These are phyloP conservation scores for Leccinum aurantiacum DNA, from an alignment of 768 basidiomycete species.

Conservation along the genomic window DNA sequence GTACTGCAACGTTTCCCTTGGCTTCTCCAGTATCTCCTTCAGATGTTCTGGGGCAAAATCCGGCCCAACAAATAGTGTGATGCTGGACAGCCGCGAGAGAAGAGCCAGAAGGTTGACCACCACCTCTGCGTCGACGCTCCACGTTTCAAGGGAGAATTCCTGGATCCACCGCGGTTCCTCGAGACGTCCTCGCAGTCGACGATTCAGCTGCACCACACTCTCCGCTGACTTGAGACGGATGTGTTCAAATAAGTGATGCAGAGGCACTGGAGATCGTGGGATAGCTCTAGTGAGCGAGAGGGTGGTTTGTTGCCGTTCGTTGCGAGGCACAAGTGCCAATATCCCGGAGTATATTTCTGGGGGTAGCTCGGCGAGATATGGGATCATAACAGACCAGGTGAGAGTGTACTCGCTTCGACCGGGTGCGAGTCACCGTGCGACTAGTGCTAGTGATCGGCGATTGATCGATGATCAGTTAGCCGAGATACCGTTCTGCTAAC, in stretches of 20 bases:
- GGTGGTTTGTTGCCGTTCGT: constrained; percentile 50
- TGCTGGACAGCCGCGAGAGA: constrained; percentile 47
- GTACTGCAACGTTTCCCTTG: constrained; percentile 45
- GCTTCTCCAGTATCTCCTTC: constrained; percentile 60
- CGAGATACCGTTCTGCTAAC: no score
- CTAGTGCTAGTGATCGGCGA: no score
- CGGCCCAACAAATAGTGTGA: constrained; percentile 73
- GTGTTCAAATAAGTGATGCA: constrained; percentile 55
- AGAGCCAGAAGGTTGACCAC: constrained; percentile 65
- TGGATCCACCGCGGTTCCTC: constrained; percentile 43
- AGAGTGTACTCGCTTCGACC: not conserved
- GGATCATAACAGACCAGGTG: constrained; percentile 14
- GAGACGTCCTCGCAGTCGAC: constrained; percentile 45
- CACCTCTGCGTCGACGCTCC: constrained; percentile 74
- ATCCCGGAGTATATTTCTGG: constrained; percentile 66
- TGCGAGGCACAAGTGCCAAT: constrained; percentile 47
- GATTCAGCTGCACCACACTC: constrained; percentile 58
- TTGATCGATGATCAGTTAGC: no score
- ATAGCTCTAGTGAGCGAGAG: constrained; percentile 63
- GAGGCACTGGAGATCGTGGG: constrained; percentile 58
- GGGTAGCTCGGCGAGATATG: constrained; percentile 45
- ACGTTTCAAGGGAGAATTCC: constrained; percentile 54
- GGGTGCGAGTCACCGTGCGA: no score
- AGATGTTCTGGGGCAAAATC: constrained; percentile 79
- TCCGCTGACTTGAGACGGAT: constrained; percentile 50